A percentile compares a stretch with the other conserved stretches of the same genome.
These are phyloP conservation scores for Mollisia scopiformis DNA, from an alignment of 2,329 filamentous ascomycete species.

Conservation along the genomic window DNA sequence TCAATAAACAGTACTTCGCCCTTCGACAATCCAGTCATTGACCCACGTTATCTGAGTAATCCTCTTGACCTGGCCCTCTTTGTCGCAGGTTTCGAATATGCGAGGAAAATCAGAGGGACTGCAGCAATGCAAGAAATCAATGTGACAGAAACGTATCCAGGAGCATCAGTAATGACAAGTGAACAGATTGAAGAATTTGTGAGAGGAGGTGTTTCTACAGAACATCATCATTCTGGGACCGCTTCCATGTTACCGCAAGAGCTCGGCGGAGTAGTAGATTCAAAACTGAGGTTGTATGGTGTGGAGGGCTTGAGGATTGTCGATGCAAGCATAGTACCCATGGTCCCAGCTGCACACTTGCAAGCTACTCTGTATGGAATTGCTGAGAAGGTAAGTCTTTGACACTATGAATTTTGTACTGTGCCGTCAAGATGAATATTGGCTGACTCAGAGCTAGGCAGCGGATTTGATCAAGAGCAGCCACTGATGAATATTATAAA, in stretches of 20 bases:
- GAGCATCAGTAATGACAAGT: constrained; percentile 25
- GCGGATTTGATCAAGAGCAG: no score
- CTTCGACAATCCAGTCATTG: constrained; percentile 36
- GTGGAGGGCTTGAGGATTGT: no score
- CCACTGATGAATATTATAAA: no score
- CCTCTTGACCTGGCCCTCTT: constrained; percentile 34
- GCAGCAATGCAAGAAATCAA: constrained; percentile 34
- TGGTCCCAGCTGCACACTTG: no score
- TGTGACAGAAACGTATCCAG: constrained; percentile 37
- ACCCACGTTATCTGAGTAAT: constrained; percentile 39
- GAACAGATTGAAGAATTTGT: constrained; percentile 32
- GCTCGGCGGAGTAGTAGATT: background rate
- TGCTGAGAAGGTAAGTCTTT: no score
- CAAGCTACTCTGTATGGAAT: no score
- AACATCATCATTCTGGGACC: background rate
- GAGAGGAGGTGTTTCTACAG: constrained; percentile 31
- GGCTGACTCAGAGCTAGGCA: no score
- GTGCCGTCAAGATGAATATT: no score
- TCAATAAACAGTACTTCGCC: constrained; percentile 24
- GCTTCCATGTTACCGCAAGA: background rate
- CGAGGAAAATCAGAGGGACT: constrained; percentile 9
- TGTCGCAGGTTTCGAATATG: constrained; percentile 29
- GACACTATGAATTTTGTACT: no score
- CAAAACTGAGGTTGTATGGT: no score
- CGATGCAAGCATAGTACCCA: no score